Evolutionary conservation across 2,329 filamentous ascomycete species (phyloP).

Genomic region (Colletotrichum shisoi): DNA sequence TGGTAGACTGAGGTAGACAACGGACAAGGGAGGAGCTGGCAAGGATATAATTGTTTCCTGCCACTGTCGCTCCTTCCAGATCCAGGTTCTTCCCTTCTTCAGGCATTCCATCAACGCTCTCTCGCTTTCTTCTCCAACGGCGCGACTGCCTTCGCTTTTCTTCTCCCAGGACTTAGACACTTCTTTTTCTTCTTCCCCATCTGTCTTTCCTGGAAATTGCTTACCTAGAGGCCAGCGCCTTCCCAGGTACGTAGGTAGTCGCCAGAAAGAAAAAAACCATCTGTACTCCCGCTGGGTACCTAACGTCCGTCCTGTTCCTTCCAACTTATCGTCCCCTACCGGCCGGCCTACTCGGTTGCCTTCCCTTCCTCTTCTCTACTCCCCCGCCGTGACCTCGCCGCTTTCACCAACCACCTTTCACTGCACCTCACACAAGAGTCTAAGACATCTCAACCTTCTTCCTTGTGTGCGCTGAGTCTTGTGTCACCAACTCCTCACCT

Average conservation of each 20-base stretch:
- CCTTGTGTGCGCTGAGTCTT: slow-evolving; percentile 22
- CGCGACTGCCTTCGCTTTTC: slow-evolving; percentile 10
- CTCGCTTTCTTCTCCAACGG: slow-evolving; percentile 17
- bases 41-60: slow-evolving; percentile 20
- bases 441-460: slow-evolving; percentile 40
- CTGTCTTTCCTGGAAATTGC: slow-evolving; percentile 3
- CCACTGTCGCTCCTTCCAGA: slow-evolving; percentile 15
- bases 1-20: neutral
- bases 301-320: too few relatives aligned
- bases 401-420: slow-evolving; percentile 12
- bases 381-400: neutral
- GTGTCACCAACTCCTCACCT: slow-evolving; percentile 29
- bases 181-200: neutral
- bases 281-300: too few relatives aligned
- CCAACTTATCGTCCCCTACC: too few relatives aligned
- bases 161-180: neutral
- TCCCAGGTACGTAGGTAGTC: too few relatives aligned
- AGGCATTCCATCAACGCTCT: slow-evolving; percentile 2
- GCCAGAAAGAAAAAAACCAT: neutral
- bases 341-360: neutral
- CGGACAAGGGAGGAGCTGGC: neutral
- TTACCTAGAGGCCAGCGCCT: neutral
- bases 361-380: neutral
- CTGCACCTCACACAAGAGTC: slow-evolving; percentile 26
- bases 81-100: slow-evolving; percentile 13